A percentile compares a stretch with the other conserved stretches of the same genome.
Evolutionary conservation across 306 rosid genomes (phyloP).

Genomic region (Malus sylvestris): DNA sequence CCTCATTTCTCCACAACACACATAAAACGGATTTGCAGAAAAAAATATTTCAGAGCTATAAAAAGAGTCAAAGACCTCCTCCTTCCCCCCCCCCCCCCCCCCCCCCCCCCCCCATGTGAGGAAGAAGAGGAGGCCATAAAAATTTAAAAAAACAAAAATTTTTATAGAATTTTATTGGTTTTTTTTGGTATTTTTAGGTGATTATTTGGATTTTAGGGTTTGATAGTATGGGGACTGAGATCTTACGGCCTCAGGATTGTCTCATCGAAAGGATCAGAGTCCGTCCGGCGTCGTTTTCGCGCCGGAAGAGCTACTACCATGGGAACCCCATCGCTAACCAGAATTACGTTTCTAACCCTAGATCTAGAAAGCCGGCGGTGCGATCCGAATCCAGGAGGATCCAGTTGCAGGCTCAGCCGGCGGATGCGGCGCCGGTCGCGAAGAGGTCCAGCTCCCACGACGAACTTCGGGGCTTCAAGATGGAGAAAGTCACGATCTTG

Average conservation of each 20-base stretch:
- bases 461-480: conserved; percentile 34
- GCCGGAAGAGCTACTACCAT: conserved; percentile 29
- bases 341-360: conserved; percentile 19
- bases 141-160: not conserved
- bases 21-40: not conserved
- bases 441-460: conserved; percentile 49
- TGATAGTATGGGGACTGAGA: conserved; percentile 67
- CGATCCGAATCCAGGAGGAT: conserved; percentile 37
- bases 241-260: conserved; percentile 69
- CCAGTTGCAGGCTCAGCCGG: not conserved
- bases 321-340: conserved; percentile 13
- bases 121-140: conserved; percentile 5
- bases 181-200: not conserved
- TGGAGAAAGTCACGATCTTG: conserved; percentile 67
- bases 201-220: not conserved
- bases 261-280: conserved; percentile 41
- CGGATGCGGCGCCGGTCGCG: conserved; percentile 11
- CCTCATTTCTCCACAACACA: not conserved
- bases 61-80: not conserved
- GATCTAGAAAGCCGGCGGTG: conserved; percentile 31
- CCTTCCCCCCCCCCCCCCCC: conserved; percentile 11
- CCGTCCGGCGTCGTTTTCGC: conserved; percentile 33
- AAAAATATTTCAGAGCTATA: not conserved
- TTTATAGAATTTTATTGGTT: not conserved
- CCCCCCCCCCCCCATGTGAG: not conserved